Conservation (phyloP, 495 filamentous ascomycete species). For the Daldinia loculata region DNA sequence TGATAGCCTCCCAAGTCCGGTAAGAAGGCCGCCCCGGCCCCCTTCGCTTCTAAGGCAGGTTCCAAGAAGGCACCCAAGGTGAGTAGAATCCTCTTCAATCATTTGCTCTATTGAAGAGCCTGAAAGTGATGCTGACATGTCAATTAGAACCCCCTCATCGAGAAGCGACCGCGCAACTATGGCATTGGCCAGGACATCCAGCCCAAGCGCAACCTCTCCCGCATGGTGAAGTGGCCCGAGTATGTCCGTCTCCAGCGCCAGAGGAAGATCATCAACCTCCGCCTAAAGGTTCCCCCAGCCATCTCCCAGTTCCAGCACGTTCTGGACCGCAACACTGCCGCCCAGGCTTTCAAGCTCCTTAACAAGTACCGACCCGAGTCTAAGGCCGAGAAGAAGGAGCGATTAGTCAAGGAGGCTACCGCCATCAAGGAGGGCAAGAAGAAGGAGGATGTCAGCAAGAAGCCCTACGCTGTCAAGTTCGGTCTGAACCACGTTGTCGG, state of each 20-base stretch:
- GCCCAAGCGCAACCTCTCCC: slow-evolving; percentile 94
- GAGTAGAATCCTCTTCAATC: slow-evolving; percentile 47
- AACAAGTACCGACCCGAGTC: slow-evolving; percentile 99
- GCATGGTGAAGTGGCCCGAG: slow-evolving; percentile 99
- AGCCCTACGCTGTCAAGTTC: slow-evolving; percentile 99
- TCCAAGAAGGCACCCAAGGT: slow-evolving; percentile 97
- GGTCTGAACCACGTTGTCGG: slow-evolving; percentile 99
- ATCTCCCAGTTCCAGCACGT: slow-evolving; percentile 97
- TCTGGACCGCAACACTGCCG: slow-evolving; percentile 98
- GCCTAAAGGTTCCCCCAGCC: slow-evolving; percentile 97
- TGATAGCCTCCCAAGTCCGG: slow-evolving; percentile 98
- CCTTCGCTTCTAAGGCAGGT: slow-evolving; percentile 96
- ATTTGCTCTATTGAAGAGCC: background rate
- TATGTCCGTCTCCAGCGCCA: slow-evolving; percentile 99
- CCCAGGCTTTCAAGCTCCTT: slow-evolving; percentile 96
- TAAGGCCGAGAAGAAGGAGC: slow-evolving; percentile 99
- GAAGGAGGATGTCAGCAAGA: slow-evolving; percentile 99
- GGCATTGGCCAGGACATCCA: slow-evolving; percentile 99
- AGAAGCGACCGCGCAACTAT: slow-evolving; percentile 97
- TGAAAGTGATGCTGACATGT: slow-evolving; percentile 45
- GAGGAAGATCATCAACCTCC: slow-evolving; percentile 98
- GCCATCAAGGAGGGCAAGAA: slow-evolving; percentile 98
- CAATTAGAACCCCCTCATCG: slow-evolving; percentile 95
- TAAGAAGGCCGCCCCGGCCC: slow-evolving; percentile 95
- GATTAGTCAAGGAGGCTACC: slow-evolving; percentile 95